These are phyloP conservation scores for Candida ascalaphidarum DNA, from an alignment of 805 yeast genomes.

Conservation along the genomic window DNA sequence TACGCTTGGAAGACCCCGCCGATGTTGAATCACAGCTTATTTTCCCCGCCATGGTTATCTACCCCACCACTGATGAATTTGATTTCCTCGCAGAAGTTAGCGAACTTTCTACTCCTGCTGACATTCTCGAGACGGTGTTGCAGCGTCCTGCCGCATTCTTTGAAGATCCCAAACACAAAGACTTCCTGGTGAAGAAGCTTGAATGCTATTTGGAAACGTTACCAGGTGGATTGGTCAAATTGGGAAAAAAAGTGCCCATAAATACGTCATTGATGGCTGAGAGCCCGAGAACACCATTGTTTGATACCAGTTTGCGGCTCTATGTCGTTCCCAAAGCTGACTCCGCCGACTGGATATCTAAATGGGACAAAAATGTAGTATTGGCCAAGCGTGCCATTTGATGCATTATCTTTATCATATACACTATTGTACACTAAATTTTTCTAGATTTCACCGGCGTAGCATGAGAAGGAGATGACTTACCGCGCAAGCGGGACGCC, in stretches of 20 bases:
- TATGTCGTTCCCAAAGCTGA: slow-evolving; percentile 74
- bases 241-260: slow-evolving; percentile 68
- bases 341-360: slow-evolving; percentile 53
- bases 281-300: slow-evolving; percentile 62
- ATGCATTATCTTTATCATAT: too few species aligned
- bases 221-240: slow-evolving; percentile 77
- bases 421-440: too few species aligned
- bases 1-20: slow-evolving; percentile 52
- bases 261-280: slow-evolving; percentile 55
- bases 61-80: slow-evolving; percentile 78
- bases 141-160: slow-evolving; percentile 67
- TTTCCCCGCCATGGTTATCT: slow-evolving; percentile 74
- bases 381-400: slow-evolving; percentile 28
- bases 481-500: slow-evolving; percentile 43
- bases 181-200: slow-evolving; percentile 51
- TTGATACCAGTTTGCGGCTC: slow-evolving; percentile 64
- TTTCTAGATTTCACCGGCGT: too few species aligned
- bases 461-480: too few species aligned
- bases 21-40: slow-evolving; percentile 72
- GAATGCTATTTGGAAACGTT: slow-evolving; percentile 77
- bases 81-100: slow-evolving; percentile 73
- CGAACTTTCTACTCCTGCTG: slow-evolving; percentile 61
- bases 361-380: slow-evolving; percentile 58
- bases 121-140: slow-evolving; percentile 48
- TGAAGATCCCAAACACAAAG: slow-evolving; percentile 48